Percentiles rank a stretch among this genome's conserved stretches.
Conservation (phyloP, 2,329 filamentous ascomycete species). For the Colletotrichum eremochloae region DNA sequence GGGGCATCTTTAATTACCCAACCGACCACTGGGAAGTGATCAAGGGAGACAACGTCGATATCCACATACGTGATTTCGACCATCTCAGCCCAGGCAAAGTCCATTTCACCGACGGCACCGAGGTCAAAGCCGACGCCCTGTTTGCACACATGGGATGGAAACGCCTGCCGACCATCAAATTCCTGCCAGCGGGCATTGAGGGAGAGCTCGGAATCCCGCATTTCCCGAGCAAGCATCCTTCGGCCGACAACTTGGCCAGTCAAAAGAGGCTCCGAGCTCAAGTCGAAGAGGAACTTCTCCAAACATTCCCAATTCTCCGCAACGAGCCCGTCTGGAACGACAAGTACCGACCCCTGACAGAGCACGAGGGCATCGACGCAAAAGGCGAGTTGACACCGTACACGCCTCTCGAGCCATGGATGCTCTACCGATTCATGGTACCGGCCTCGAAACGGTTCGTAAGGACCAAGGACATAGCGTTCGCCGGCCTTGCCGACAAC, state of each 20-base stretch:
- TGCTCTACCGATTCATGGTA: slow-evolving; percentile 62
- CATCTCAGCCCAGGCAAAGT: slow-evolving; percentile 60
- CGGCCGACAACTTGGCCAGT: slow-evolving; percentile 51
- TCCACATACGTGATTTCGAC: slow-evolving; percentile 67
- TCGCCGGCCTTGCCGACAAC: slow-evolving; percentile 60
- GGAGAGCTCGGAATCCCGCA: slow-evolving; percentile 64
- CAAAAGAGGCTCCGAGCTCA: slow-evolving; percentile 53
- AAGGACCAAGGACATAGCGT: slow-evolving; percentile 57
- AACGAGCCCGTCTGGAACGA: slow-evolving; percentile 64
- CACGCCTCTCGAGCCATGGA: slow-evolving; percentile 54
- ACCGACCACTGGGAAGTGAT: slow-evolving; percentile 70
- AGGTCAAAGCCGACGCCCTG: slow-evolving; percentile 63
- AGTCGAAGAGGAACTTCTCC: slow-evolving; percentile 67
- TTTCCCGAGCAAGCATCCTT: slow-evolving; percentile 28
- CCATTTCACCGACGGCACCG: slow-evolving; percentile 63
- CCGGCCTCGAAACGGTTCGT: slow-evolving; percentile 56
- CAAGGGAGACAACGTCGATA: slow-evolving; percentile 61
- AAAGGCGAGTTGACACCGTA: slow-evolving; percentile 47
- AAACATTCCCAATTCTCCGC: slow-evolving; percentile 65
- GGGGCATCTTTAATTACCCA: slow-evolving; percentile 72
- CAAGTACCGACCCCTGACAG: slow-evolving; percentile 58
- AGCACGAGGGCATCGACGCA: slow-evolving; percentile 54
- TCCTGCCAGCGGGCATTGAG: slow-evolving; percentile 63
- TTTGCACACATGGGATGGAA: slow-evolving; percentile 73
- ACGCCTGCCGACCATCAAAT: slow-evolving; percentile 64